A percentile compares a stretch with the other conserved stretches of the same genome.
phyloP scores from a whole-genome alignment of 2,329 filamentous ascomycete species.

The Thelonectria blattea region DNA sequence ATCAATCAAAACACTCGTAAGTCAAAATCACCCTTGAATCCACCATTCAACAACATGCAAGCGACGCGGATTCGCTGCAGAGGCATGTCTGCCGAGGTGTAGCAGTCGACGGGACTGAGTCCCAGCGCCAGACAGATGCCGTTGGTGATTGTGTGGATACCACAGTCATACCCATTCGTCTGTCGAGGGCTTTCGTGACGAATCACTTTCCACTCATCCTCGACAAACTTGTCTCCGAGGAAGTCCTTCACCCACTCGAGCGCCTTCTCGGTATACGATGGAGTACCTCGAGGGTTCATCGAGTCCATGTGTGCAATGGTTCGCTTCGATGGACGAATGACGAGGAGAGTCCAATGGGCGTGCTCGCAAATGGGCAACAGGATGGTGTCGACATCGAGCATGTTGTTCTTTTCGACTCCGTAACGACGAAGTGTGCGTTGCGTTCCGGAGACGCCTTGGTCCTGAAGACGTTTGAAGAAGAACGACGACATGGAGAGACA shows the following conservation, averaged over 20 bases:
- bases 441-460: constrained; percentile 53
- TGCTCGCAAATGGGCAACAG: constrained; percentile 71
- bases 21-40: constrained; percentile 66
- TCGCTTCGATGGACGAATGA: constrained; percentile 65
- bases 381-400: constrained; percentile 70
- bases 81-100: constrained; percentile 61
- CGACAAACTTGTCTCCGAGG: constrained; percentile 58
- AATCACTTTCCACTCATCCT: constrained; percentile 65
- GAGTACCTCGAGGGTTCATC: constrained; percentile 52
- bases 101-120: constrained; percentile 56
- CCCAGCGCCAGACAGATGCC: constrained; percentile 66
- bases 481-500: constrained; percentile 70
- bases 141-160: constrained; percentile 79
- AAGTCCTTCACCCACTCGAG: constrained; percentile 64
- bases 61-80: constrained; percentile 68
- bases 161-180: constrained; percentile 74
- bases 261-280: constrained; percentile 48
- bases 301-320: constrained; percentile 75
- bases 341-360: constrained; percentile 74
- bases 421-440: constrained; percentile 63
- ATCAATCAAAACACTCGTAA: constrained; percentile 48
- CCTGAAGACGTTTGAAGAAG: constrained; percentile 64
- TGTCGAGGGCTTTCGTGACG: constrained; percentile 61
- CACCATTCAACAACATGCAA: constrained; percentile 69
- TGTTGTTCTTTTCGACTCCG: constrained; percentile 63